Conservation (phyloP, 2,329 filamentous ascomycete species). For the Colletotrichum liaoningense region DNA sequence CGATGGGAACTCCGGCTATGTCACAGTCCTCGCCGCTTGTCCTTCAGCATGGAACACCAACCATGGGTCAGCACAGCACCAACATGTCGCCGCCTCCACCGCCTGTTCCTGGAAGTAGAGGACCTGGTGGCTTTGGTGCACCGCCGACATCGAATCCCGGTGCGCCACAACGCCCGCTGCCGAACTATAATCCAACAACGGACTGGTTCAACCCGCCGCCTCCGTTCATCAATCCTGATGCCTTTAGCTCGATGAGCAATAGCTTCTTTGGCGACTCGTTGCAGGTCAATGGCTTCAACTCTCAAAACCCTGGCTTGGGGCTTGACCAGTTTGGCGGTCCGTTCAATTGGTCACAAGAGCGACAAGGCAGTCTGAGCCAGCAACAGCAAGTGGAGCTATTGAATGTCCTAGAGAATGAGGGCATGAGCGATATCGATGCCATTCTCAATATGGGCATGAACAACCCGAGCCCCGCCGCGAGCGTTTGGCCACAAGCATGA, state of each 20-base stretch:
- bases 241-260: conserved; percentile 55
- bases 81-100: conserved; percentile 45
- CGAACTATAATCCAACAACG: conserved; percentile 52
- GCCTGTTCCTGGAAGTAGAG: conserved; percentile 39
- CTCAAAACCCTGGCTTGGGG: conserved; percentile 43
- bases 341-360: conserved; percentile 54
- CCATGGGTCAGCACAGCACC: conserved; percentile 36
- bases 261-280: conserved; percentile 54
- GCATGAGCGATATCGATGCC: conserved; percentile 70
- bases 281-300: conserved; percentile 32
- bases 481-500: conserved; percentile 27
- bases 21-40: conserved; percentile 45
- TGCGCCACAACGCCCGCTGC: conserved; percentile 55
- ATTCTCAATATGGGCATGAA: conserved; percentile 59
- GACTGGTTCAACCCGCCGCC: conserved; percentile 66
- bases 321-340: conserved; percentile 42
- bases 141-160: conserved; percentile 44
- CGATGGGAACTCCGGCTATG: conserved; percentile 39
- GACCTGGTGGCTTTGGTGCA: conserved; percentile 50
- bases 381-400: conserved; percentile 87
- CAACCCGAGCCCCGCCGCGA: neutral
- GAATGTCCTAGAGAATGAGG: conserved; percentile 79
- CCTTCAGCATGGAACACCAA: conserved; percentile 28
- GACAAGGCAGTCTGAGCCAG: conserved; percentile 78
- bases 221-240: conserved; percentile 65